phyloP scores from a whole-genome alignment of 306 rosid species.

The Rosa persica region DNA sequence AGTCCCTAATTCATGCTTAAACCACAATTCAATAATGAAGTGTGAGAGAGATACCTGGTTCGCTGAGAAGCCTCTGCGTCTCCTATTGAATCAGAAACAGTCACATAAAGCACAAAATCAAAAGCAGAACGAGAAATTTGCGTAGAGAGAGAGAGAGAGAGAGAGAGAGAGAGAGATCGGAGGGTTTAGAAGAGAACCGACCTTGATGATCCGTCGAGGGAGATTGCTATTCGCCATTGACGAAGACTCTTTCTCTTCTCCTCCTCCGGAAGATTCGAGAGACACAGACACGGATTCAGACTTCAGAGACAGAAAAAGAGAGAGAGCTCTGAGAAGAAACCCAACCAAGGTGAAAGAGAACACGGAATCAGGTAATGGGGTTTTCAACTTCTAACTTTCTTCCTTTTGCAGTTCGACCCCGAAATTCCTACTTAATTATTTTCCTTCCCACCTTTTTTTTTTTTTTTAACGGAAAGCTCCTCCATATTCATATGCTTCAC shows the following conservation, averaged over 20 bases:
- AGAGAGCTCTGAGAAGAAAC: background rate
- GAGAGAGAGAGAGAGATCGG: slow-evolving; percentile 12
- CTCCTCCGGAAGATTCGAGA: background rate
- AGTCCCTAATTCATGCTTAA: background rate
- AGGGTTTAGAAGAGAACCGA: slow-evolving; percentile 10
- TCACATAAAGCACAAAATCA: slow-evolving; percentile 9
- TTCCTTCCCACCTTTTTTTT: background rate
- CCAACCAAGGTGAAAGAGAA: background rate
- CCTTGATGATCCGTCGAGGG: slow-evolving; percentile 40
- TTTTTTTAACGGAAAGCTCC: too few relatives aligned
- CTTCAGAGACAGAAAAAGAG: background rate
- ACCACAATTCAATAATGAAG: background rate
- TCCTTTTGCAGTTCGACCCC: background rate
- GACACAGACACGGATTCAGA: background rate
- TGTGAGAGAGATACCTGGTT: slow-evolving; percentile 26
- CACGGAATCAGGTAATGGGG: background rate
- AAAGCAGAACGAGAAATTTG: too few relatives aligned
- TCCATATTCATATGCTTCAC: too few relatives aligned
- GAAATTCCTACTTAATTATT: background rate
- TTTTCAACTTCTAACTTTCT: background rate
- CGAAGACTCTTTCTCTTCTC: slow-evolving; percentile 1
- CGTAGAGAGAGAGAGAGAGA: too few relatives aligned
- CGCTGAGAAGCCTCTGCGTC: slow-evolving; percentile 47
- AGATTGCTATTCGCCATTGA: slow-evolving; percentile 34
- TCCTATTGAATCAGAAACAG: slow-evolving; percentile 24